These are phyloP conservation scores for Kwoniella botswanensis DNA, from an alignment of 768 basidiomycete species.

Conservation along the genomic window DNA sequence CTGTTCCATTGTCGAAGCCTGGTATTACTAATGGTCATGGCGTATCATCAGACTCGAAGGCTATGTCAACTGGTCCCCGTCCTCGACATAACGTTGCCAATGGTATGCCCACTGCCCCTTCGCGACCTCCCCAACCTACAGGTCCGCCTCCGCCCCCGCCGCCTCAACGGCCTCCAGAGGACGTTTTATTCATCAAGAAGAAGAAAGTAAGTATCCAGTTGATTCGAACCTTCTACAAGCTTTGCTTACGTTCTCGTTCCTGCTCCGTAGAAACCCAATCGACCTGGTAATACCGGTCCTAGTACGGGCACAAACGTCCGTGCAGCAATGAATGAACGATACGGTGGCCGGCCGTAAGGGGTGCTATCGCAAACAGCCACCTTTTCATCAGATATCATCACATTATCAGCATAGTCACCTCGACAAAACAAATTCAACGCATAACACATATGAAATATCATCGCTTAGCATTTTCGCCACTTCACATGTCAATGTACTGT, in stretches of 20 bases:
- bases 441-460: neutral
- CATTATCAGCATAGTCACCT: neutral
- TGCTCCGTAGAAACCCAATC: constrained; percentile 19
- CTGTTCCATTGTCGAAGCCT: neutral
- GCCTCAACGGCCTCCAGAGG: constrained; percentile 31
- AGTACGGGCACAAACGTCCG: constrained; percentile 19
- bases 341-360: constrained; percentile 17
- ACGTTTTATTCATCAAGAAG: constrained; percentile 46
- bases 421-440: neutral
- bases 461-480: neutral
- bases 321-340: constrained; percentile 23
- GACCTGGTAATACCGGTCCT: constrained; percentile 8
- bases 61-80: neutral
- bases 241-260: neutral
- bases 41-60: neutral
- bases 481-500: neutral
- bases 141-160: constrained; percentile 21
- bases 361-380: too few relatives aligned
- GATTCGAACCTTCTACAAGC: neutral
- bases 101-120: neutral
- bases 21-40: neutral
- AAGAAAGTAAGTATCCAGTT: constrained; percentile 37
- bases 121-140: constrained; percentile 8
- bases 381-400: too few relatives aligned
- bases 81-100: neutral